Conservation (phyloP, 345 rosid species). For the Brassica incana region DNA sequence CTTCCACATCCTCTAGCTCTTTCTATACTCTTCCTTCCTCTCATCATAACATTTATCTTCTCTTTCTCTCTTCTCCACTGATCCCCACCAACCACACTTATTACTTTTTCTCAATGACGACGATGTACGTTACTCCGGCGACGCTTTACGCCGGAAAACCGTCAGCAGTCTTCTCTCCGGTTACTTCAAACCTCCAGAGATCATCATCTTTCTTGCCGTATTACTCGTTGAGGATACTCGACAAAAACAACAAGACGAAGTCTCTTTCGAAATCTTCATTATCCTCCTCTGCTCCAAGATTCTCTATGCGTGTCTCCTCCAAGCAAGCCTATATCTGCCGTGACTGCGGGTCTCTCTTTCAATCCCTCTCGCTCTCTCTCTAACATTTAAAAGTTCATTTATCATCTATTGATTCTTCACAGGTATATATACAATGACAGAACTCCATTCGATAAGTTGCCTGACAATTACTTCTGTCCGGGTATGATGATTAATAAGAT, state of each 20-base stretch:
- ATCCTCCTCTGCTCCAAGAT: conserved; percentile 47
- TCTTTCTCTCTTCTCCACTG: neutral
- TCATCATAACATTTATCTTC: conserved; percentile 26
- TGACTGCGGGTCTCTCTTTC: conserved; percentile 72
- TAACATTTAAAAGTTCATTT: neutral
- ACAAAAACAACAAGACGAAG: conserved; percentile 22
- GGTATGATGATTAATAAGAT: conserved; percentile 39
- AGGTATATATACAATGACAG: conserved; percentile 87
- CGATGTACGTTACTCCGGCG: conserved; percentile 37
- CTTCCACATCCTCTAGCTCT: conserved; percentile 23
- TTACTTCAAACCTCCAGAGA: conserved; percentile 37
- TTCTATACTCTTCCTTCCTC: conserved; percentile 1
- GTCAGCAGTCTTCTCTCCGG: conserved; percentile 31
- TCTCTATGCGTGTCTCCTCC: conserved; percentile 82
- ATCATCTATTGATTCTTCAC: conserved; percentile 5
- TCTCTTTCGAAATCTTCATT: conserved; percentile 24
- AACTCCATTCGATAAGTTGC: conserved; percentile 81
- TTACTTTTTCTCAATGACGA: conserved; percentile 44
- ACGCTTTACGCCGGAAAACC: conserved; percentile 21
- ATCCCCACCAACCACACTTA: conserved; percentile 13
- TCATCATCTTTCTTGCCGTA: conserved; percentile 67
- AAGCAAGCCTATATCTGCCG: conserved; percentile 90
- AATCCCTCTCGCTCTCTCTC: neutral
- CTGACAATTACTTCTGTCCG: conserved; percentile 82
- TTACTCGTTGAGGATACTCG: conserved; percentile 42